Base-by-base conservation (phyloP, 208 protist genomes). In the Leishmania mexicana region DNA sequence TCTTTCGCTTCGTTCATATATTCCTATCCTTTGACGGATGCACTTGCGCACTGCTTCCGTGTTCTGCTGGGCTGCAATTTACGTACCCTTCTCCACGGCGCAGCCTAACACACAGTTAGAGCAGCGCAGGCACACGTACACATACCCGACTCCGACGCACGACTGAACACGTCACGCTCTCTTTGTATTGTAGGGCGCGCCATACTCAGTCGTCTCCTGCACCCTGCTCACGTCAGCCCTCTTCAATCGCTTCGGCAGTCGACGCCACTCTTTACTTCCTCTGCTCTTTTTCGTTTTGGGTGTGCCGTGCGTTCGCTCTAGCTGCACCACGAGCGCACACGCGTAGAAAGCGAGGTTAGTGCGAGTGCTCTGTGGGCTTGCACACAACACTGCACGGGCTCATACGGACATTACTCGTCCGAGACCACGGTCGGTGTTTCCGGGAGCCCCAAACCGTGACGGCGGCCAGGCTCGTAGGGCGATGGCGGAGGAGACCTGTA, bases 401-500 rank as follows among this genome's bases (percentile, higher is more conserved):
- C 42, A 73, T 31, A 24, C 21, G 45, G 15, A n/a, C 28, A 47
- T 24, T 51, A 35, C 40, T 51, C 24, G 8, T 0, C 21, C 7
- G 21, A 73, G 53, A 8, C 40, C 24, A 73, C 42, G 3, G 13
- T 19, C 45, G 38, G 40, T 53, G 42, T 6, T 49, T n/a, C 24
- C 28, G 24, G 1, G 21, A n/a, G 7, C 28, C 68, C 42, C 42
- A 4, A 42, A 31, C 2, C 38, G 68, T 35, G 38, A 17, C 42
- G 21, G 19, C 42, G 42, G 42, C 24, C 42, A 45, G 11, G n/a
- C 11, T 60, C 28, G 13, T n/a, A 8, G 24, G 67, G 40, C 58
- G 72, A 76, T 76, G 72, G 15, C 72, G 72, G 72, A 60, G 42
- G 47, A 58, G 35, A 40, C 54, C 19, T 40, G 7, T 60, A 35